Evolutionary conservation across 2,329 filamentous ascomycete species (phyloP), one percentile per base, ranked within the genome.

Genomic region (Gyromitra esculenta): DNA sequence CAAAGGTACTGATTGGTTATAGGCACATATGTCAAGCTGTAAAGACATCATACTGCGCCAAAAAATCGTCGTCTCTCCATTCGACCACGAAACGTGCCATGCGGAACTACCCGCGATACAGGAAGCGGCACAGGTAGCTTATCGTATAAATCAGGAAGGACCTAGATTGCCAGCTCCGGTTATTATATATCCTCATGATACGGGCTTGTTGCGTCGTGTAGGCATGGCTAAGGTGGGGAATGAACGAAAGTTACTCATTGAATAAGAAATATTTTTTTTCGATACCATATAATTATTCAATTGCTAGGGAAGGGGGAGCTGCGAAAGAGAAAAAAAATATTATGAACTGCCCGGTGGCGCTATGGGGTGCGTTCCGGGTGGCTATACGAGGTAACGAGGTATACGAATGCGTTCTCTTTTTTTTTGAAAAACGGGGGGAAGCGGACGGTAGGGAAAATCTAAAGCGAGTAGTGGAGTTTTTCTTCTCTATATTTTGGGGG

Each of bases 71-170:
- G 96, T 98, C 66, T 98, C 95, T 81, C 95, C 96, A 0, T 89
- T 97, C 78, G 96, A 99, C 82, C 93, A 97, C 82, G 93, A 96
- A 80, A 92, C 91, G 15, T 99, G 96, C 85, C 97, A 97, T 83
- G 94, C 97, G 82, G 96, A 98, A 85, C 97, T 99, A 93, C 94
- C 97, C 81, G 94, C 94, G 48, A 98, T 99, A 79, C 94, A 97
- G 82, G 93, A 97, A 84, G 92, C 96, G 0, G 96, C 96, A 56
- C 95, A 94, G 83, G 95, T 98, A 81, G 95, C 96, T 1, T 91
- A 92, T 15, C 90, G 92, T 77, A 91, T 98, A 77, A 93, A 95
- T 80, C 91, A 91, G 0, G 93, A 96, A 77, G 96, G 96, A 81
- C 96, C 94, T 0, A 94, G 96, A 91, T 85, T 97, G n/a, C 94